A percentile compares a stretch with the other conserved stretches of the same genome.
These are phyloP conservation scores for Chlorella sorokiniana DNA, from an alignment of 139 green algal species.

Conservation along the genomic window DNA sequence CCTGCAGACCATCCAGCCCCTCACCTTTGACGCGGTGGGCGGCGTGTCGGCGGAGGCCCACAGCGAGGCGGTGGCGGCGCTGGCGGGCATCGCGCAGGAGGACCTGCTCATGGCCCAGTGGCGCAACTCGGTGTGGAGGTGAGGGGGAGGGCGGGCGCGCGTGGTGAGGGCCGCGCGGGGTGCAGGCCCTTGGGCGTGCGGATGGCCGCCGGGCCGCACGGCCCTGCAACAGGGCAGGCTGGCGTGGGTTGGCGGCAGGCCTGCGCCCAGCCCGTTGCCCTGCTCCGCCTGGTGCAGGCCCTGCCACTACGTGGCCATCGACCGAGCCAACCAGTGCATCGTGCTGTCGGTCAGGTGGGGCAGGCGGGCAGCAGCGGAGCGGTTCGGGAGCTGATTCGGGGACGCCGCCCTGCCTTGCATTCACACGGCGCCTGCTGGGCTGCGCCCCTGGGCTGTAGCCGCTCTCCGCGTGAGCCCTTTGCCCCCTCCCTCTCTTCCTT, in stretches of 20 bases:
- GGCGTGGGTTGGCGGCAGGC: too few species aligned
- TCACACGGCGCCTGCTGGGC: background rate
- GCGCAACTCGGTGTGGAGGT: slow-evolving; percentile 12
- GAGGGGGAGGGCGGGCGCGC: background rate
- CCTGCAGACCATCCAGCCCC: slow-evolving; percentile 53
- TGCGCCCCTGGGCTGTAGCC: background rate
- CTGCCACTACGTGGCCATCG: slow-evolving; percentile 61
- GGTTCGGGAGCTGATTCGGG: too few species aligned
- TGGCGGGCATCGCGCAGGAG: slow-evolving; percentile 42
- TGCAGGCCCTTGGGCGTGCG: too few species aligned
- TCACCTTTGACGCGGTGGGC: slow-evolving; percentile 55
- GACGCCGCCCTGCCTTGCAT: too few species aligned
- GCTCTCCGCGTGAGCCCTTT: background rate
- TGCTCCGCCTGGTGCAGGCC: slow-evolving; percentile 32
- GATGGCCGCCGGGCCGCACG: too few species aligned
- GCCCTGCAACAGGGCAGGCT: too few species aligned
- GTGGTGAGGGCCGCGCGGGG: background rate
- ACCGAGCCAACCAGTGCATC: slow-evolving; percentile 50
- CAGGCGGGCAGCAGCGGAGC: too few species aligned
- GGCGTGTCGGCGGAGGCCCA: slow-evolving; percentile 64
- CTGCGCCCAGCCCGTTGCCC: background rate
- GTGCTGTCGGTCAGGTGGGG: too few species aligned
- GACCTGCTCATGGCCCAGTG: slow-evolving; percentile 55
- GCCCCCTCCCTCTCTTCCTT: background rate
- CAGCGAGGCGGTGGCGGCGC: slow-evolving; percentile 53